Evolutionary conservation across 2,329 filamentous ascomycete species (phyloP).

Genomic region (Aspergillus sp.): DNA sequence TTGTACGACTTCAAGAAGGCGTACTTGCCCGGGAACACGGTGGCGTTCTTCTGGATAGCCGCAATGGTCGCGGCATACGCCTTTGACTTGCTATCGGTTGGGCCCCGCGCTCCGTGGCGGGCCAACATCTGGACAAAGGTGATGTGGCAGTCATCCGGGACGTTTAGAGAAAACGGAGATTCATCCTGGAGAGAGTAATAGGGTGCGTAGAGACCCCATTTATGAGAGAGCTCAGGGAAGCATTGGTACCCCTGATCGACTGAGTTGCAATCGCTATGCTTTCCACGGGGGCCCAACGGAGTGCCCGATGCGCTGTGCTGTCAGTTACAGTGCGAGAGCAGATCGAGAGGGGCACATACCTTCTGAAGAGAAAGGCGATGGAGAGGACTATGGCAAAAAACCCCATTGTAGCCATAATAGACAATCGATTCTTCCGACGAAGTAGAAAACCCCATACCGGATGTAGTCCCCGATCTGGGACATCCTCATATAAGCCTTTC

Average conservation of each 20-base stretch:
- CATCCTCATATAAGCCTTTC: constrained; percentile 16
- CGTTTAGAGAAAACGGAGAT: constrained; percentile 58
- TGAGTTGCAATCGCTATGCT: constrained; percentile 47
- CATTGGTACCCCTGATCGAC: constrained; percentile 62
- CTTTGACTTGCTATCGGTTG: constrained; percentile 65
- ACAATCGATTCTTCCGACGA: background rate
- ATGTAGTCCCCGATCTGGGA: background rate
- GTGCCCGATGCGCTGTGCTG: constrained; percentile 9
- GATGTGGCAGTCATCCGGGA: constrained; percentile 67
- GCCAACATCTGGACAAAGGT: constrained; percentile 81
- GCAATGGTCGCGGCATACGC: constrained; percentile 63
- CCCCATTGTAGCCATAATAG: constrained; percentile 10
- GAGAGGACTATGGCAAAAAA: constrained; percentile 10
- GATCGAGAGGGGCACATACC: constrained; percentile 6
- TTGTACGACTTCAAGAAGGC: constrained; percentile 69
- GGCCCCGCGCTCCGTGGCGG: constrained; percentile 80
- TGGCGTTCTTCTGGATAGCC: constrained; percentile 60
- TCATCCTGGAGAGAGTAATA: constrained; percentile 66
- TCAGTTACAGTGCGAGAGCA: background rate
- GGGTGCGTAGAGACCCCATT: constrained; percentile 86
- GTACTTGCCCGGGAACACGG: constrained; percentile 59
- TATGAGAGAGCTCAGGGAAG: constrained; percentile 58
- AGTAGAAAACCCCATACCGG: background rate
- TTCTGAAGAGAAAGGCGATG: constrained; percentile 10
- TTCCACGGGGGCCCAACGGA: background rate